Percentiles rank a stretch among this genome's conserved stretches.
These are phyloP conservation scores for Spathaspora boniae DNA, from an alignment of 805 yeast species.

Conservation along the genomic window DNA sequence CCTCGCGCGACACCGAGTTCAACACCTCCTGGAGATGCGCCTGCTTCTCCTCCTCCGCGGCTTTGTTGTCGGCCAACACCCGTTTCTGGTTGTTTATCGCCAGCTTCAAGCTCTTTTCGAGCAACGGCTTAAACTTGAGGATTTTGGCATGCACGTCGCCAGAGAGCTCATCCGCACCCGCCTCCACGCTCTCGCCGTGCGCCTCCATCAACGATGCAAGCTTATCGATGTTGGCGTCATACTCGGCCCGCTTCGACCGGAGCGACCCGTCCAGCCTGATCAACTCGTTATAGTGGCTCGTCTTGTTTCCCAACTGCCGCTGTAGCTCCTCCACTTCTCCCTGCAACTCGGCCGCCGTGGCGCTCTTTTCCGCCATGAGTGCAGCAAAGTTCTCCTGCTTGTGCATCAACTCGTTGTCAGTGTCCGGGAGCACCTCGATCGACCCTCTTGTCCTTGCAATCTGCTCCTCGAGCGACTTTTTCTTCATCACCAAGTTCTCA, in stretches of 20 bases:
- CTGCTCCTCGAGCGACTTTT: constrained; percentile 46
- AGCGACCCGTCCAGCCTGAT: constrained; percentile 56
- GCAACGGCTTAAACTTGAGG: constrained; percentile 3
- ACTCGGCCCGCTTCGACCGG: constrained; percentile 39
- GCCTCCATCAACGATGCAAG: constrained; percentile 4
- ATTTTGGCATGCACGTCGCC: neutral
- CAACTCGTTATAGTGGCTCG: constrained; percentile 26
- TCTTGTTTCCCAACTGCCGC: constrained; percentile 11
- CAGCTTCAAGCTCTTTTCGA: constrained; percentile 5
- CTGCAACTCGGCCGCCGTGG: constrained; percentile 9
- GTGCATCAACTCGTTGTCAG: constrained; percentile 26
- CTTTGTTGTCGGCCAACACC: constrained; percentile 8
- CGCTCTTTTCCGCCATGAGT: constrained; percentile 16
- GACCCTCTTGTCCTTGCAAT: constrained; percentile 47
- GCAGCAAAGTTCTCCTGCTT: constrained; percentile 28
- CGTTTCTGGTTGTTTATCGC: constrained; percentile 4
- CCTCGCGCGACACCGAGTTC: constrained; percentile 34
- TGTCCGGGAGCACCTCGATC: constrained; percentile 44
- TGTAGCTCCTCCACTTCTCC: constrained; percentile 16
- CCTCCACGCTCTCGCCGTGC: constrained; percentile 4
- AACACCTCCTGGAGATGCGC: constrained; percentile 13
- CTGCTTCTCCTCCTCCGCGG: constrained; percentile 10
- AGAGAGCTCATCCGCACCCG: neutral
- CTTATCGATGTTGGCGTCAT: constrained; percentile 24
- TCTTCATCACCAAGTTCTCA: constrained; percentile 52